Conservation (phyloP, 1,139 yeast genomes). For the Hyphopichia khmerensis region DNA sequence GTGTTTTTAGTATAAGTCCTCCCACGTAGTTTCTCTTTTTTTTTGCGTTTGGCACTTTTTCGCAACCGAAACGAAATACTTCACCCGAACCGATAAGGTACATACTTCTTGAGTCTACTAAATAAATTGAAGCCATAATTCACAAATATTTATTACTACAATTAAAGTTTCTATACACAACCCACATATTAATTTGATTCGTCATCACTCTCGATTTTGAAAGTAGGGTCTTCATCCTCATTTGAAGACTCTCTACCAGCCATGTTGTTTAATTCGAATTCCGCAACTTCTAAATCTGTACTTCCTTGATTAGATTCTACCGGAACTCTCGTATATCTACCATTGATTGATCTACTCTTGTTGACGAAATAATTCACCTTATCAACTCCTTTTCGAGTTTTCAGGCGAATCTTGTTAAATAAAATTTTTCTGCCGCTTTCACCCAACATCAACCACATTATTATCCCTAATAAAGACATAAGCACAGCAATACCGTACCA, state of each 20-base stretch:
- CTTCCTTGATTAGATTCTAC: background rate
- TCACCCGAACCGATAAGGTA: background rate
- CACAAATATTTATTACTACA: too few species aligned
- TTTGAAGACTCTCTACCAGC: background rate
- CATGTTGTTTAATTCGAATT: slow-evolving; percentile 1
- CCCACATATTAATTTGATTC: slow-evolving; percentile 5
- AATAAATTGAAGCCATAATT: background rate
- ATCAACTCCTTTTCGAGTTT: slow-evolving; percentile 2
- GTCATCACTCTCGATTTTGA: slow-evolving; percentile 19
- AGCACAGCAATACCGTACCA: slow-evolving; percentile 57
- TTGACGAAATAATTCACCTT: background rate
- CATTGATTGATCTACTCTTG: background rate
- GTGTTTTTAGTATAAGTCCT: too few species aligned
- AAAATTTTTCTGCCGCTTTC: slow-evolving; percentile 21
- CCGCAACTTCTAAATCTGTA: slow-evolving; percentile 1
- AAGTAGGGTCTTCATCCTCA: slow-evolving; percentile 10
- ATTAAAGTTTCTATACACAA: too few species aligned
- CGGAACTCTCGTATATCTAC: background rate
- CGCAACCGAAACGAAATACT: background rate
- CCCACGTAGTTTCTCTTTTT: too few species aligned
- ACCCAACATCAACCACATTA: slow-evolving; percentile 52
- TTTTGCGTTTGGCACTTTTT: too few species aligned
- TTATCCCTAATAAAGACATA: slow-evolving; percentile 36
- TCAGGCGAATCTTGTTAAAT: slow-evolving; percentile 9
- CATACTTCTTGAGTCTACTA: too few species aligned